Conservation (phyloP, 169 alveolate species). For the Cryptosporidium ryanae region DNA sequence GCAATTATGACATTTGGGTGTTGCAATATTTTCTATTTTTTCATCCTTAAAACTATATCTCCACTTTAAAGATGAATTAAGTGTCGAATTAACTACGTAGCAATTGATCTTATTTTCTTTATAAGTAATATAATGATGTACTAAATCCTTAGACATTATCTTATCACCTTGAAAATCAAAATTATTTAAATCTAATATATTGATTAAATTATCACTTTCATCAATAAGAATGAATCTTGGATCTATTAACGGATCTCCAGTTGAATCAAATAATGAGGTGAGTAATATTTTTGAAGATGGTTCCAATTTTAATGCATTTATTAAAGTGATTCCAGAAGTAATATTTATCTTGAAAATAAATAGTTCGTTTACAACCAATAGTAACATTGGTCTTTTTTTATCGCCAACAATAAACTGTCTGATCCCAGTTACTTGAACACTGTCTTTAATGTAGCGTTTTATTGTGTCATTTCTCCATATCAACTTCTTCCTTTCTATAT, state of each 20-base stretch:
- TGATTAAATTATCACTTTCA: not conserved
- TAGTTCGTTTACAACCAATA: constrained; percentile 4
- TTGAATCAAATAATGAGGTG: not conserved
- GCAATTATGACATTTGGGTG: constrained; percentile 28
- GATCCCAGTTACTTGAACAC: not conserved
- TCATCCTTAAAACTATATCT: constrained; percentile 17
- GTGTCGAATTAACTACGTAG: not conserved
- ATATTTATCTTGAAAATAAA: constrained; percentile 28
- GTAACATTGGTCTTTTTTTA: not conserved
- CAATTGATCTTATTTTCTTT: constrained; percentile 6
- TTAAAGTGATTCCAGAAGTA: constrained; percentile 19
- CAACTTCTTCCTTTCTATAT: not conserved
- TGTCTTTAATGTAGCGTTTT: not conserved
- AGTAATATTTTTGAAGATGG: constrained; percentile 1
- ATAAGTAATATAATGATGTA: constrained; percentile 1
- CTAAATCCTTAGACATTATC: not conserved
- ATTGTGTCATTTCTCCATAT: constrained; percentile 55
- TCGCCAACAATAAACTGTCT: constrained; percentile 9
- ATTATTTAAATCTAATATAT: constrained; percentile 24
- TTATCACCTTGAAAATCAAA: not conserved
- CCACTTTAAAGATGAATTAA: constrained; percentile 18
- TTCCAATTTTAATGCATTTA: constrained; percentile 5
- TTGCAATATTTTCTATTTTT: constrained; percentile 16
- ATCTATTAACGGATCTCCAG: constrained; percentile 1
- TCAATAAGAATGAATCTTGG: constrained; percentile 35